A percentile compares a stretch with the other conserved stretches of the same genome.
phyloP scores from a whole-genome alignment of 371 early-diverging fungal genomes.

The Homolaphlyctis polyrhiza region DNA sequence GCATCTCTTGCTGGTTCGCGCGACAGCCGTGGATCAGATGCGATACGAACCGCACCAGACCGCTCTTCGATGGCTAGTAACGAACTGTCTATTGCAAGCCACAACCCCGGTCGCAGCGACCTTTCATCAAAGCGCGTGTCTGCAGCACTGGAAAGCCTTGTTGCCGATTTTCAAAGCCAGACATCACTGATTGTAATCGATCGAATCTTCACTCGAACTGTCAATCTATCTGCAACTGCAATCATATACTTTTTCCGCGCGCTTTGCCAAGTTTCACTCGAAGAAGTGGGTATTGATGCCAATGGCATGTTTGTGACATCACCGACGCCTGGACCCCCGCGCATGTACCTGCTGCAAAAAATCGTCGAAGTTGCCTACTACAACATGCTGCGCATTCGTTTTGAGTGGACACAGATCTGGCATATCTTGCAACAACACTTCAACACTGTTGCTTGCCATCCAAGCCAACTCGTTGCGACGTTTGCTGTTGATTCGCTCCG shows the following conservation, averaged over 20 bases:
- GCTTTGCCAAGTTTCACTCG: conserved; percentile 43
- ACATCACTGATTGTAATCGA: conserved; percentile 42
- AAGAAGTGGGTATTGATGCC: conserved; percentile 45
- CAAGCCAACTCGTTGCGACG: conserved; percentile 49
- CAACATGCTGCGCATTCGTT: conserved; percentile 64
- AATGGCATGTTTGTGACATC: neutral
- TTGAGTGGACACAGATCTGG: conserved; percentile 73
- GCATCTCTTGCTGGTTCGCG: too few species aligned
- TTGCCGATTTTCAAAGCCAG: conserved; percentile 39
- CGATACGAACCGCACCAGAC: too few species aligned
- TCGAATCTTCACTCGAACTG: conserved; percentile 44
- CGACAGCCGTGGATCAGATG: too few species aligned
- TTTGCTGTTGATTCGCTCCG: conserved; percentile 69
- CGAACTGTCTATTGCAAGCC: too few species aligned
- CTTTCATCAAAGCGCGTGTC: neutral
- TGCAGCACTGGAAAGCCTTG: conserved; percentile 27
- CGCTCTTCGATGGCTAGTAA: too few species aligned
- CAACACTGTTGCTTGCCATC: conserved; percentile 56
- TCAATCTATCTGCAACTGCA: conserved; percentile 37
- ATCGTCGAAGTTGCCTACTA: conserved; percentile 82
- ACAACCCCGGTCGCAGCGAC: neutral
- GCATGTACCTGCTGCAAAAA: conserved; percentile 80
- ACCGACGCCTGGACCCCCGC: conserved; percentile 32
- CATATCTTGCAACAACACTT: conserved; percentile 61
- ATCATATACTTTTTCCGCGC: conserved; percentile 48